Evolutionary conservation across 164 flowering plant species (phyloP).

Genomic region (Buxus sempervirens): DNA sequence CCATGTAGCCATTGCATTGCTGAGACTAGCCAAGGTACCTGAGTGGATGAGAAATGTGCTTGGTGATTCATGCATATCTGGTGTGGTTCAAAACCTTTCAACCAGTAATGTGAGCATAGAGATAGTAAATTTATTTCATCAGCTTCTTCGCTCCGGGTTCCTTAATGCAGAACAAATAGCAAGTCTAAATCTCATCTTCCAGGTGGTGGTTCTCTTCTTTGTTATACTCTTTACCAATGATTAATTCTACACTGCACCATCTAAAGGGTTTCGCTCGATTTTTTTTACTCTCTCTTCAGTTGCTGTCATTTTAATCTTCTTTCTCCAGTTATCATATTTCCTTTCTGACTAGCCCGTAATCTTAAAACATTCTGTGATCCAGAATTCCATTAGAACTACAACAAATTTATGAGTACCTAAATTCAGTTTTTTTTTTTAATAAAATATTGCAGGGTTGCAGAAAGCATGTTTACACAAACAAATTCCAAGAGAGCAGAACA

Average conservation of each 20-base stretch:
- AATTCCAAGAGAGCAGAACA: constrained; percentile 20
- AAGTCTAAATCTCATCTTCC: constrained; percentile 48
- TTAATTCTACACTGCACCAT: background rate
- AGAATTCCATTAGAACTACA: no score
- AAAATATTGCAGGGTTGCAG: constrained; percentile 68
- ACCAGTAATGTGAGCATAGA: constrained; percentile 49
- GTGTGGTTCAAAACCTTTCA: constrained; percentile 57
- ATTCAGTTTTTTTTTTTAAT: background rate
- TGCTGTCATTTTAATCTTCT: no score
- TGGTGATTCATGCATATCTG: constrained; percentile 53
- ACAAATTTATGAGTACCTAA: no score
- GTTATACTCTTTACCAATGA: background rate
- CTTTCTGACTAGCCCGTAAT: no score
- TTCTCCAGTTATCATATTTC: no score
- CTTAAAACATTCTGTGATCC: background rate
- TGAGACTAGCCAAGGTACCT: constrained; percentile 46
- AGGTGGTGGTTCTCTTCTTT: constrained; percentile 41
- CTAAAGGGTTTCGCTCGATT: no score
- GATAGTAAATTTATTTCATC: constrained; percentile 53
- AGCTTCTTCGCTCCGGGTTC: constrained; percentile 41
- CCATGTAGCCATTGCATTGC: constrained; percentile 53
- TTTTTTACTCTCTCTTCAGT: background rate
- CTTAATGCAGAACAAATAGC: constrained; percentile 55
- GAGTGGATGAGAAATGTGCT: constrained; percentile 71
- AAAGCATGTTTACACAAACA: constrained; percentile 34